Percentiles rank a stretch among this genome's conserved stretches.
Conservation (phyloP, 208 protist genomes). For the Trichomonas gallinae region DNA sequence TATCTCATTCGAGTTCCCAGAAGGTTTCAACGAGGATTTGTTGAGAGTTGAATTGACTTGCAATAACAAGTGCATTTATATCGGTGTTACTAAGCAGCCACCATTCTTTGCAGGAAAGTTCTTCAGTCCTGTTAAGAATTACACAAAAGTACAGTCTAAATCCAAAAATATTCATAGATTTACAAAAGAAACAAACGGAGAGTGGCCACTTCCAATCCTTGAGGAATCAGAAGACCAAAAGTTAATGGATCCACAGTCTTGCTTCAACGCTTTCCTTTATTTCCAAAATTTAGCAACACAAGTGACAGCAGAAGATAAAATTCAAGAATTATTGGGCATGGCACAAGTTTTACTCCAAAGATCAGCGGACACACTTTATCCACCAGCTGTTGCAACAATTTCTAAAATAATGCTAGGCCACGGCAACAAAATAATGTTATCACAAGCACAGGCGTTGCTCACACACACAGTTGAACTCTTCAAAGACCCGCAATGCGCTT, state of each 20-base stretch:
- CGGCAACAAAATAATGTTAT: neutral
- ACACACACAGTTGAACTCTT: neutral
- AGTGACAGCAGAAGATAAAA: neutral
- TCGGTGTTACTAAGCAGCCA: neutral
- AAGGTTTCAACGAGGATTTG: neutral
- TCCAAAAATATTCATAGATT: neutral
- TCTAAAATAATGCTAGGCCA: neutral
- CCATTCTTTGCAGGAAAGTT: neutral
- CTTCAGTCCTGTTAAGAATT: neutral
- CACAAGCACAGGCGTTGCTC: neutral
- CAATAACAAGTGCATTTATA: neutral
- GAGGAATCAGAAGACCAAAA: neutral
- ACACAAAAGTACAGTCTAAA: neutral
- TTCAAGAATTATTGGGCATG: neutral
- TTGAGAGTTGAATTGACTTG: neutral
- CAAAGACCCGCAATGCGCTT: neutral
- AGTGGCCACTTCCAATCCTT: neutral
- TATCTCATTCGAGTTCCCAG: neutral
- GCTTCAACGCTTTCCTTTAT: neutral
- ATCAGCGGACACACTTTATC: neutral
- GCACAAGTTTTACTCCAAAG: neutral
- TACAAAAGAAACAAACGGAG: neutral
- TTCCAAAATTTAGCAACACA: neutral
- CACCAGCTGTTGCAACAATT: neutral
- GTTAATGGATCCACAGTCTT: neutral